These are phyloP conservation scores for Adansonia grandidieri DNA, from an alignment of 441 rosid species.

Conservation along the genomic window DNA sequence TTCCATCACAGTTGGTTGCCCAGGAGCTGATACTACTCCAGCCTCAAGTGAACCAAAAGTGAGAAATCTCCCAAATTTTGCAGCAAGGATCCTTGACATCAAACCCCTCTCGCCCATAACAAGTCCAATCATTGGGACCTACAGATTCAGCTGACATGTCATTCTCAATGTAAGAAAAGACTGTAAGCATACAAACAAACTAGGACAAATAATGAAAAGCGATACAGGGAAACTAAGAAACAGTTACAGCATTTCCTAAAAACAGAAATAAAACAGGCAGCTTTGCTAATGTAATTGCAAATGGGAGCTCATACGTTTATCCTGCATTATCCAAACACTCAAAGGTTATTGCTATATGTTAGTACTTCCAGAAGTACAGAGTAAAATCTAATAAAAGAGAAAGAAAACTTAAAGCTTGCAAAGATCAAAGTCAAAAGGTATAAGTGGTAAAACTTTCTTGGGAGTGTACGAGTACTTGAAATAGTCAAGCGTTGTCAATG, in stretches of 20 bases:
- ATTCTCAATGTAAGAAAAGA: conserved; percentile 1
- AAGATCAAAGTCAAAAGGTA: conserved; percentile 1
- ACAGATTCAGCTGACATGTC: conserved; percentile 24
- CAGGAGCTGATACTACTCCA: conserved; percentile 54
- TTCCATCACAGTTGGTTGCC: conserved; percentile 57
- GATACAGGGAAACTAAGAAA: background rate
- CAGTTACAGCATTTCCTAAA: background rate
- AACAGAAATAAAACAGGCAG: background rate
- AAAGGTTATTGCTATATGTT: background rate
- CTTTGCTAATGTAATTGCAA: background rate
- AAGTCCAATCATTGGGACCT: conserved; percentile 61
- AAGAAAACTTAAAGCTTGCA: background rate
- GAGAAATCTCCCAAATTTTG: conserved; percentile 64
- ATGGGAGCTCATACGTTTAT: background rate
- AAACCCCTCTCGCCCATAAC: conserved; percentile 67
- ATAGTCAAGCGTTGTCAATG: conserved; percentile 46
- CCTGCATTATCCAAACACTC: background rate
- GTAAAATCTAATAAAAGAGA: background rate
- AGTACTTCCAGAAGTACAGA: background rate
- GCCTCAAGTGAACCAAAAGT: conserved; percentile 59
- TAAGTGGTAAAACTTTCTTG: conserved; percentile 37
- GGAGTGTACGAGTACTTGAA: conserved; percentile 46
- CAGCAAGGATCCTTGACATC: conserved; percentile 55
- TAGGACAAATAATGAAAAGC: background rate
- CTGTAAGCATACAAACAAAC: conserved; percentile 1